Percentiles rank a stretch among this genome's conserved stretches.
phyloP scores from a whole-genome alignment of 2,329 filamentous ascomycete species.

The Pseudodiploospora longispora region DNA sequence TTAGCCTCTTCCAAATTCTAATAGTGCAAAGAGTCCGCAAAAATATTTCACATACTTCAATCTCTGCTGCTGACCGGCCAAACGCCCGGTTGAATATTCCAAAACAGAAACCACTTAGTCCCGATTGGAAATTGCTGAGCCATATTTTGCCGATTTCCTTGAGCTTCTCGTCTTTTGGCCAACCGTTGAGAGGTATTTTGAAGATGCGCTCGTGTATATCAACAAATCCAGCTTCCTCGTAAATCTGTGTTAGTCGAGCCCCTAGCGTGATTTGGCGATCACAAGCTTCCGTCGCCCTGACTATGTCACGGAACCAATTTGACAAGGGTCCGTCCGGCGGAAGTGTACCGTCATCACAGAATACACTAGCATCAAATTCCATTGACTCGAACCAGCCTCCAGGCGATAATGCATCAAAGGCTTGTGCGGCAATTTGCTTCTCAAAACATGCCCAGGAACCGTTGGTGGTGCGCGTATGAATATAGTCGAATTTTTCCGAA shows the following conservation, averaged over 20 bases:
- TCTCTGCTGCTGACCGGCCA: slow-evolving; percentile 34
- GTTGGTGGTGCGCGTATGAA: slow-evolving; percentile 42
- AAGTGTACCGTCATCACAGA: slow-evolving; percentile 40
- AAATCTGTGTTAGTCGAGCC: slow-evolving; percentile 28
- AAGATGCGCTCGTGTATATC: slow-evolving; percentile 44
- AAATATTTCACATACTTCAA: slow-evolving; percentile 32
- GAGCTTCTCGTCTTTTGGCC: slow-evolving; percentile 39
- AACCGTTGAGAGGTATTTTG: slow-evolving; percentile 46
- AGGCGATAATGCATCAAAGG: slow-evolving; percentile 39
- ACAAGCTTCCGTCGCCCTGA: slow-evolving; percentile 27
- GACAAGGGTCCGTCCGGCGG: slow-evolving; percentile 27
- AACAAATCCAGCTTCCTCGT: slow-evolving; percentile 44
- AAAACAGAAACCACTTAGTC: slow-evolving; percentile 37
- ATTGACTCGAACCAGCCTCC: slow-evolving; percentile 50
- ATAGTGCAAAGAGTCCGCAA: background rate
- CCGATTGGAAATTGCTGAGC: slow-evolving; percentile 34
- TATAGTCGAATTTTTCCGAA: slow-evolving; percentile 47
- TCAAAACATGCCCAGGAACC: slow-evolving; percentile 44
- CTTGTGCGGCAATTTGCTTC: slow-evolving; percentile 41
- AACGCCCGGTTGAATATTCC: slow-evolving; percentile 32
- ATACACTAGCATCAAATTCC: slow-evolving; percentile 31
- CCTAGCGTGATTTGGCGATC: slow-evolving; percentile 28
- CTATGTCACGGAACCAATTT: slow-evolving; percentile 33
- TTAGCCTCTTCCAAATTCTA: background rate
- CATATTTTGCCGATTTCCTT: slow-evolving; percentile 37